Base-by-base conservation (phyloP, 805 yeast genomes). In the Candida qinlingensis region DNA sequence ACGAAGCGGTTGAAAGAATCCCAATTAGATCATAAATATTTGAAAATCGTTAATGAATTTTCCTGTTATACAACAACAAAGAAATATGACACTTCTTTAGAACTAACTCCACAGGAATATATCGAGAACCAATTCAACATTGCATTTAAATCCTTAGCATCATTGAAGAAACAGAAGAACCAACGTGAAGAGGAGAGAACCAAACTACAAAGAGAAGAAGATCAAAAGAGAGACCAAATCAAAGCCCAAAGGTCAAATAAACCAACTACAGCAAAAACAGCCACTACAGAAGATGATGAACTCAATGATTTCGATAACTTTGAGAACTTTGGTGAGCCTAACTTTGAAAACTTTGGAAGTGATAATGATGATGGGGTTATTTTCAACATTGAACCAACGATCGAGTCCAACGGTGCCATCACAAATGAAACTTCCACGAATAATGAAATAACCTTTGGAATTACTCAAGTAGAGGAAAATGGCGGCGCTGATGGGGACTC, bases 261-360 rank as follows among this genome's bases (percentile, higher is more conserved):
- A 37, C 27, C 37, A 13, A 28, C 9, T 12, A 19, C 36, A 30
- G 42, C 37, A 11, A n/a, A 42, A 19, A 33, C 34, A 29, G 37
- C 30, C 19, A 25, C 29, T 11, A 26, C 7, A 38, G 31, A 37
- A 40, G 19, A 48, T 37, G 52, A 53, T 34, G 59, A 54, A 29
- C 59, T 59, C 33, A 63, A 61, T 28, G 63, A 64, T 34, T 69
- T 67, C 46, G 69, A 62, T 8, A 57, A 62, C 35, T 67, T 68
- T 49, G 68, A 57, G 11, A 59, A 57, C 34, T 52, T 65, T 45
- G 47, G 37, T 5, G 48, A 41, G 8, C 38, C 39, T 37, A 61
- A 69, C 62, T 50, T 54, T 19, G 66, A 63, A 30, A 61, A 57
- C 25, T 62, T 55, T 7, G 71, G 64, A 6, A 63, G 59, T 13